A percentile compares a stretch with the other conserved stretches of the same genome.
These are phyloP conservation scores for Cyclocybe cylindracea DNA, from an alignment of 768 basidiomycete species.

Conservation along the genomic window DNA sequence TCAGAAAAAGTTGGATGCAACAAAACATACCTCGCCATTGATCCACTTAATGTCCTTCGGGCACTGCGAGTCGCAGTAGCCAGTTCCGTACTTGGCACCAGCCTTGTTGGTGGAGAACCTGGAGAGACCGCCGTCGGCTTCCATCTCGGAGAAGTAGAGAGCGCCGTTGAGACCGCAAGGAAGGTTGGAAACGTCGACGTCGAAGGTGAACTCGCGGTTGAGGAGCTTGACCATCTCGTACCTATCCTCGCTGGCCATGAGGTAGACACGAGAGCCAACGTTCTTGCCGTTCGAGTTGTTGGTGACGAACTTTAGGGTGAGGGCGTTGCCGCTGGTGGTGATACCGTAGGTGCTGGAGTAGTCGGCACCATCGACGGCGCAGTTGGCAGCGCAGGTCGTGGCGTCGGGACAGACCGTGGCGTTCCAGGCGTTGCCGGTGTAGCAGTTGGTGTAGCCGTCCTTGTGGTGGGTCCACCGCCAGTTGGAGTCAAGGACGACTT, in stretches of 20 bases:
- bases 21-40: constrained; percentile 41
- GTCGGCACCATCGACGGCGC: constrained; percentile 1
- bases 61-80: constrained; percentile 5
- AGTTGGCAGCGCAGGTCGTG: constrained; percentile 35
- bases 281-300: constrained; percentile 24
- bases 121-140: constrained; percentile 46
- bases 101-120: constrained; percentile 43
- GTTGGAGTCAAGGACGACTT: constrained; percentile 23
- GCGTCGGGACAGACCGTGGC: constrained; percentile 43
- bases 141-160: constrained; percentile 42
- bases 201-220: constrained; percentile 57
- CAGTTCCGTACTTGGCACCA: constrained; percentile 6
- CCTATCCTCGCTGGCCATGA: constrained; percentile 37
- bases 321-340: constrained; percentile 37
- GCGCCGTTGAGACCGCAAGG: constrained; percentile 2
- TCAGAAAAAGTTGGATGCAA: background rate
- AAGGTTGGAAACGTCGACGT: constrained; percentile 3
- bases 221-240: constrained; percentile 40
- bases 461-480: constrained; percentile 43
- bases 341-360: constrained; percentile 39
- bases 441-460: constrained; percentile 35
- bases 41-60: constrained; percentile 52
- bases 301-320: constrained; percentile 45
- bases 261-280: constrained; percentile 41
- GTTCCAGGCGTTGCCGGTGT: constrained; percentile 53